Conservation (phyloP, 345 rosid species). For the Cochlearia excelsa region DNA sequence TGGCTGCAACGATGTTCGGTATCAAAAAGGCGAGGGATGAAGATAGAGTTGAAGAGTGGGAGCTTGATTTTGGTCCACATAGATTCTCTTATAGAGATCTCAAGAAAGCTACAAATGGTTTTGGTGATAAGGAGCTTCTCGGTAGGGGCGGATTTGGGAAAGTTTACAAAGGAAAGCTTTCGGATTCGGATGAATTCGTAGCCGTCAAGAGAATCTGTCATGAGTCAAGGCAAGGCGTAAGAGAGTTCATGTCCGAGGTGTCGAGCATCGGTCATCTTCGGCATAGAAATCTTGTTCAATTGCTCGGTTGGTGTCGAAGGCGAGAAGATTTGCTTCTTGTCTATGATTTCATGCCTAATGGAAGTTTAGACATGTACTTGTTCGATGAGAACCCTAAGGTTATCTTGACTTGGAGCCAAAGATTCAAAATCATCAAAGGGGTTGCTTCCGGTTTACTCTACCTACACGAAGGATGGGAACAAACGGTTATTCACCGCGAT, state of each 20-base stretch:
- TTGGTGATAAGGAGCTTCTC: conserved; percentile 70
- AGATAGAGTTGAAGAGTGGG: conserved; percentile 76
- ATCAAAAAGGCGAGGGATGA: conserved; percentile 44
- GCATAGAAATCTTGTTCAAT: conserved; percentile 81
- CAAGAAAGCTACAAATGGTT: conserved; percentile 72
- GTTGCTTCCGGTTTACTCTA: conserved; percentile 84
- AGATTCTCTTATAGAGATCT: conserved; percentile 71
- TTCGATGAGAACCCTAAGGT: conserved; percentile 53
- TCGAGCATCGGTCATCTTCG: conserved; percentile 80
- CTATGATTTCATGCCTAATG: conserved; percentile 85
- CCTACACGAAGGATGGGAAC: conserved; percentile 94
- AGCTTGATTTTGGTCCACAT: conserved; percentile 79
- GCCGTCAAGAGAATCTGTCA: conserved; percentile 78
- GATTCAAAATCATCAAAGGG: conserved; percentile 71
- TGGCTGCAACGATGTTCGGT: conserved; percentile 35
- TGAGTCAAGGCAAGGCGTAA: conserved; percentile 79
- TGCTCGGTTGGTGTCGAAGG: conserved; percentile 78
- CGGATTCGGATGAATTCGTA: conserved; percentile 45
- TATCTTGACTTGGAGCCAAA: conserved; percentile 69
- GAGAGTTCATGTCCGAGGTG: conserved; percentile 81
- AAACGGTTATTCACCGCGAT: conserved; percentile 86
- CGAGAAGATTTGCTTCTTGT: conserved; percentile 62
- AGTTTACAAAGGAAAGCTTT: conserved; percentile 75
- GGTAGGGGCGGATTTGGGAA: conserved; percentile 89
- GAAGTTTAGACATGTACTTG: conserved; percentile 83